Base-by-base conservation (phyloP, 2,329 filamentous ascomycete species). In the Purpureocillium lavendulum region DNA sequence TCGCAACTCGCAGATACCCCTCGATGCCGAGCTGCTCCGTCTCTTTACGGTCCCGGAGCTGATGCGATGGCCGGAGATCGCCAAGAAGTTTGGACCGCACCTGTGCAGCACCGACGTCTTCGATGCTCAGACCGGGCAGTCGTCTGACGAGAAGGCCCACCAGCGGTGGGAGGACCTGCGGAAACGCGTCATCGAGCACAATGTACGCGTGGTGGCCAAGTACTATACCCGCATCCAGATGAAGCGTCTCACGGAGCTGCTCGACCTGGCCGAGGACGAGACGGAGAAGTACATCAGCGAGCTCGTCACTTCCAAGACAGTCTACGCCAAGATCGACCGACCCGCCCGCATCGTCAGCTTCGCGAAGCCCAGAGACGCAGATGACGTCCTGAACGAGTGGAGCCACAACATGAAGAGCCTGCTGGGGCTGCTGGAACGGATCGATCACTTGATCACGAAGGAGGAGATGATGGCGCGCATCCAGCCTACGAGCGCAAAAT, bases 401-500 rank as follows among this genome's bases (percentile, higher is more conserved):
- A 95, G 88, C 61, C 83, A 86, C 55, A 95, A 96, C 64, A 97
- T 95, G 87, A 94, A 92, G 82, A 89, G 82, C 57, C 66, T 95
- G 53, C 66, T 95, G 49, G 87, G 87, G 10, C 67, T 90, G 40
- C 59, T 95, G 57, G 88, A 95, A 72, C 77, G 88, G 47, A 94
- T 98, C 45, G 92, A 98, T 59, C 92, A 98, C 63, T 73, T 98
- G 55, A 98, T 98, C 57, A 98, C 94, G 40, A 97, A 97, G 74
- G 92, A 98, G 67, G 92, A 98, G 73, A 98, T 98, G 92, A 98
- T 98, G 92, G 92, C 92, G 31, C 77, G 89, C 43, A 97, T 98
- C 55, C 83, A 92, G 62, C 87, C 87, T 6, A 66, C 64, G 36
- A 60, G 59, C 43, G 58, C 60, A 40, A 55, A 61, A 55, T 59